phyloP scores from a whole-genome alignment of 805 yeast species.

The Saccharomyces jurei region DNA sequence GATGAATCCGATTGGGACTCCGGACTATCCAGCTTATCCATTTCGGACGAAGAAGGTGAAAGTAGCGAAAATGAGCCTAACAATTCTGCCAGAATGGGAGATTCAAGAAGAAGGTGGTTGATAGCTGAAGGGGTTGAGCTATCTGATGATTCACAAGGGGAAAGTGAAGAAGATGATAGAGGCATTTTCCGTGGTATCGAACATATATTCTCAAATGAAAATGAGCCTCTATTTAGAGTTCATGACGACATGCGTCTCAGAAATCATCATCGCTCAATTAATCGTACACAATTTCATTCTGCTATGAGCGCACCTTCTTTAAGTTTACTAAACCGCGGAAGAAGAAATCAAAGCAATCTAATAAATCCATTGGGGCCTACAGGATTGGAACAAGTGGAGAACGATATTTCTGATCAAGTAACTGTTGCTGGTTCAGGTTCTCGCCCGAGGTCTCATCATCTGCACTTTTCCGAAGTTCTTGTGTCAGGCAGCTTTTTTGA shows the following conservation, averaged over 20 bases:
- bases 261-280: conserved; percentile 18
- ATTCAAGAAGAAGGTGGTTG: conserved; percentile 25
- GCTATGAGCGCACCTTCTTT: conserved; percentile 24
- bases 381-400: conserved; percentile 29
- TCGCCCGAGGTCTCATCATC: conserved; percentile 21
- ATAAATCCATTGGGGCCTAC: conserved; percentile 29
- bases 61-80: conserved; percentile 13
- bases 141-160: conserved; percentile 22
- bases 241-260: conserved; percentile 16
- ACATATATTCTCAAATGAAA: conserved; percentile 25
- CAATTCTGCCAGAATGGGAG: conserved; percentile 12
- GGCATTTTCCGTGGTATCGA: conserved; percentile 30
- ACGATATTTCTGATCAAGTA: conserved; percentile 23
- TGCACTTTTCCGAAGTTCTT: conserved; percentile 24
- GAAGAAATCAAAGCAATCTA: conserved; percentile 25
- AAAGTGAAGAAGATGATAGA: conserved; percentile 25
- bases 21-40: conserved; percentile 28
- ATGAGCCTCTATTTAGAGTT: conserved; percentile 23
- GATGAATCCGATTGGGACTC: conserved; percentile 33
- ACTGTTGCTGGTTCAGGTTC: conserved; percentile 19
- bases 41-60: conserved; percentile 23
- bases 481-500: conserved; percentile 28
- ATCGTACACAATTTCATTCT: conserved; percentile 14
- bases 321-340: conserved; percentile 21
- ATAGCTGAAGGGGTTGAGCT: conserved; percentile 25